phyloP scores from a whole-genome alignment of 2,329 filamentous ascomycete species.

The Trichoderma sp. region DNA sequence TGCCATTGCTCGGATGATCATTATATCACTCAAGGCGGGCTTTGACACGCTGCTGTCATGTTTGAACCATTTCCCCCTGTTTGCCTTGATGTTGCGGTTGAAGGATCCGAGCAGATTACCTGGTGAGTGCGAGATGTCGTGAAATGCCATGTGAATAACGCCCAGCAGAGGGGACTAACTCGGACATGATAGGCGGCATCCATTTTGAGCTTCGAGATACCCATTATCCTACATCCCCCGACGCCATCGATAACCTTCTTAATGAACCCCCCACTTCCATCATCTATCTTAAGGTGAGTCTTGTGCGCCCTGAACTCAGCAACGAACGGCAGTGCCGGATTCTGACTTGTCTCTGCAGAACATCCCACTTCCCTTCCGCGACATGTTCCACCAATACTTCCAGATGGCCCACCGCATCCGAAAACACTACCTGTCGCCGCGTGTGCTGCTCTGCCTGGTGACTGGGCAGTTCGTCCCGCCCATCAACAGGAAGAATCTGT shows the following conservation, averaged over 20 bases:
- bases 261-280: constrained; percentile 70
- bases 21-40: constrained; percentile 87
- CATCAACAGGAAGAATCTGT: constrained; percentile 90
- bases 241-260: constrained; percentile 44
- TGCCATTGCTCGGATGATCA: constrained; percentile 89
- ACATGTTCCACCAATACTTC: constrained; percentile 97
- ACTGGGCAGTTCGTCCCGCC: constrained; percentile 93
- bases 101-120: constrained; percentile 91
- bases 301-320: background rate
- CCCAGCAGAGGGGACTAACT: background rate
- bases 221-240: constrained; percentile 51
- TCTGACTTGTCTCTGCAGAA: constrained; percentile 55
- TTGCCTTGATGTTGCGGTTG: constrained; percentile 91
- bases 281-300: constrained; percentile 78
- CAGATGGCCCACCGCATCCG: constrained; percentile 89
- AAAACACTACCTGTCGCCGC: constrained; percentile 90
- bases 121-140: constrained; percentile 51
- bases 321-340: no score
- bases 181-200: constrained; percentile 58
- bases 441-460: constrained; percentile 82
- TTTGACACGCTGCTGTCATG: constrained; percentile 92
- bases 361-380: constrained; percentile 83
- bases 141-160: background rate
- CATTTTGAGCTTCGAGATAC: constrained; percentile 86
- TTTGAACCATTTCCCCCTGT: constrained; percentile 95